These are phyloP conservation scores for Alternaria metachromatica DNA, from an alignment of 2,329 filamentous ascomycete species.

Conservation along the genomic window DNA sequence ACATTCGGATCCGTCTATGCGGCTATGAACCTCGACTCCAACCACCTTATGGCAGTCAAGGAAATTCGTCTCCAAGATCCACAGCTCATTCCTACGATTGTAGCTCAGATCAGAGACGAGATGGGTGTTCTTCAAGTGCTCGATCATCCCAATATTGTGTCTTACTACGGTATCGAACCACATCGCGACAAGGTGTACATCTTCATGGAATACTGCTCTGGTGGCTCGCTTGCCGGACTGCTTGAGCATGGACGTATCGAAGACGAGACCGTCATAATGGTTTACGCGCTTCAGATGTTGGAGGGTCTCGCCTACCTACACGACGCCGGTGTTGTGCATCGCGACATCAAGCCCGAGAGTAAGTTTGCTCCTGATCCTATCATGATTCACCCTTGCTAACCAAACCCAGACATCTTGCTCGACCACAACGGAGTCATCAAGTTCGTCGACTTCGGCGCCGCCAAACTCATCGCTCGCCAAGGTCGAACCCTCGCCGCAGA, in stretches of 20 bases:
- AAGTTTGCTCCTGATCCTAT: conserved; percentile 50
- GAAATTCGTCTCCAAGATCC: conserved; percentile 97
- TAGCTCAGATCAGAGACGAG: conserved; percentile 92
- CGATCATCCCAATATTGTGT: conserved; percentile 96
- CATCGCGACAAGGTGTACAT: conserved; percentile 99
- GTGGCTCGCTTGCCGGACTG: conserved; percentile 86
- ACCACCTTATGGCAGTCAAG: conserved; percentile 97
- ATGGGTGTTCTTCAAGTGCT: conserved; percentile 96
- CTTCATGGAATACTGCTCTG: conserved; percentile 99
- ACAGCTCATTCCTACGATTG: conserved; percentile 92
- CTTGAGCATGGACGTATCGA: conserved; percentile 96
- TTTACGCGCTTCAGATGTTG: conserved; percentile 91
- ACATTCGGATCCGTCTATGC: conserved; percentile 98
- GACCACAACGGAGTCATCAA: conserved; percentile 99
- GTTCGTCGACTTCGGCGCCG: conserved; percentile 97
- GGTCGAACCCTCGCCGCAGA: conserved; percentile 81
- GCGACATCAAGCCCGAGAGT: conserved; percentile 98
- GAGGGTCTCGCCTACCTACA: conserved; percentile 95
- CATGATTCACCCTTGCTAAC: background rate
- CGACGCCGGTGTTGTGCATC: conserved; percentile 88
- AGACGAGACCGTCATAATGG: conserved; percentile 96
- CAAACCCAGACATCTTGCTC: conserved; percentile 75
- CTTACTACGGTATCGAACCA: conserved; percentile 97
- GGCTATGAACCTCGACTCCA: conserved; percentile 95
- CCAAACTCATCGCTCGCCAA: conserved; percentile 94